Percentiles rank a stretch among this genome's conserved stretches.
These are phyloP conservation scores for Knoxdaviesia capensis DNA, from an alignment of 2,329 filamentous ascomycete genomes.

Conservation along the genomic window DNA sequence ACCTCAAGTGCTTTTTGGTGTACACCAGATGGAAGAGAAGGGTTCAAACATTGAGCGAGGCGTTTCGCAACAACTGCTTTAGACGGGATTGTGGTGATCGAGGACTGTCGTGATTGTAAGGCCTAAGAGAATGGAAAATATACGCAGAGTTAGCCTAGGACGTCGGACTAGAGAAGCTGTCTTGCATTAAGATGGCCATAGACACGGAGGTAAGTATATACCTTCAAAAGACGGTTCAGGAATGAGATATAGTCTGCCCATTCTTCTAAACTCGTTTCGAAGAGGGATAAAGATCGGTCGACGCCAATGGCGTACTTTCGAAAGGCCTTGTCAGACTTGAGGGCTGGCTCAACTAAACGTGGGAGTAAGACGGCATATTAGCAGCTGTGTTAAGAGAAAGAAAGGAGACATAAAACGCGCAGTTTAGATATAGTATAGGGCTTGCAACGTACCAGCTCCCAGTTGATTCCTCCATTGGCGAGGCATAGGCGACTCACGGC, in stretches of 20 bases:
- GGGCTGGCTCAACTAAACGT: slow-evolving; percentile 26
- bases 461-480: slow-evolving; percentile 61
- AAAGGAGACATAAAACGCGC: slow-evolving; percentile 4
- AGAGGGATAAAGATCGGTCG: slow-evolving; percentile 70
- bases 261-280: slow-evolving; percentile 87
- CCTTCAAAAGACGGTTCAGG: slow-evolving; percentile 75
- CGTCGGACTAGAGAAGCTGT: slow-evolving; percentile 7
- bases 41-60: slow-evolving; percentile 86
- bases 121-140: slow-evolving; percentile 32
- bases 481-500: slow-evolving; percentile 54
- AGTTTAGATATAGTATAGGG: not conserved
- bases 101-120: slow-evolving; percentile 65
- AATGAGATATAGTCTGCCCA: slow-evolving; percentile 99
- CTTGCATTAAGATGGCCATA: not conserved
- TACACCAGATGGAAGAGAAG: slow-evolving; percentile 79
- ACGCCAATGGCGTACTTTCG: slow-evolving; percentile 80
- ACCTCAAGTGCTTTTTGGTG: slow-evolving; percentile 95
- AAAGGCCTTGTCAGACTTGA: slow-evolving; percentile 44
- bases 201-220: slow-evolving; percentile 14
- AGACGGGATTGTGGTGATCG: slow-evolving; percentile 54
- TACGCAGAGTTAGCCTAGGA: not conserved
- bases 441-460: slow-evolving; percentile 44
- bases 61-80: slow-evolving; percentile 73
- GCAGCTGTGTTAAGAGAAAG: not conserved
- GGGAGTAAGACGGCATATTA: not conserved